Evolutionary conservation across 73 alveolate genomes (phyloP).

Genomic region (Uronychia binucleata): DNA sequence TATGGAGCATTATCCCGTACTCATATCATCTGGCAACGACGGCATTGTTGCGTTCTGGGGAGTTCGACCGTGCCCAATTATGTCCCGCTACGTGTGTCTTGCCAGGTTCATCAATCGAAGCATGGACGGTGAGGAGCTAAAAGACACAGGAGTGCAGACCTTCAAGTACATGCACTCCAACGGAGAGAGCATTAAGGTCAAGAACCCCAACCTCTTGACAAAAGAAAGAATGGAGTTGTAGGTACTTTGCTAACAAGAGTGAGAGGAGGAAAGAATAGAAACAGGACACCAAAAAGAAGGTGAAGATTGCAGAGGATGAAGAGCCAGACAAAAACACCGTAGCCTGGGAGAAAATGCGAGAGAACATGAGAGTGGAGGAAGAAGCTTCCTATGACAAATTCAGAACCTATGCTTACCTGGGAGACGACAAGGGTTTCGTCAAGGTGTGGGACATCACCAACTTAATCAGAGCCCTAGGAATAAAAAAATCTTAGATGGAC

Average conservation of each 20-base stretch:
- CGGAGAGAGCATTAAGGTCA: slow-evolving; percentile 24
- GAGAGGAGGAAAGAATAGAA: background rate
- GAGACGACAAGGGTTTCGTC: slow-evolving; percentile 47
- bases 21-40: slow-evolving; percentile 77
- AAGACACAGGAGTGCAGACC: slow-evolving; percentile 37
- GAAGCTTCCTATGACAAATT: background rate
- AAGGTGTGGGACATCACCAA: slow-evolving; percentile 37
- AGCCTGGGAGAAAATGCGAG: background rate
- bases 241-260: background rate
- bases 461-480: slow-evolving; percentile 29
- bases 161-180: slow-evolving; percentile 17
- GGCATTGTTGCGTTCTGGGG: slow-evolving; percentile 76
- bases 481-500: background rate
- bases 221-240: slow-evolving; percentile 1
- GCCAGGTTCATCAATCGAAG: slow-evolving; percentile 50
- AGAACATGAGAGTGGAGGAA: background rate
- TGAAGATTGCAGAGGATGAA: too few species aligned
- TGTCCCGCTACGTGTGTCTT: slow-evolving; percentile 22
- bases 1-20: slow-evolving; percentile 88
- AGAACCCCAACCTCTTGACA: background rate
- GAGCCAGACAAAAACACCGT: too few species aligned
- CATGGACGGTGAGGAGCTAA: slow-evolving; percentile 29
- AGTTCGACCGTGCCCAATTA: slow-evolving; percentile 49
- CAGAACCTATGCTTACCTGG: slow-evolving; percentile 28
- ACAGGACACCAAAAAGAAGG: background rate